Percentiles rank a stretch among this genome's conserved stretches.
phyloP scores from a whole-genome alignment of 1,139 yeast species.

The Suhomyces terraborum region DNA sequence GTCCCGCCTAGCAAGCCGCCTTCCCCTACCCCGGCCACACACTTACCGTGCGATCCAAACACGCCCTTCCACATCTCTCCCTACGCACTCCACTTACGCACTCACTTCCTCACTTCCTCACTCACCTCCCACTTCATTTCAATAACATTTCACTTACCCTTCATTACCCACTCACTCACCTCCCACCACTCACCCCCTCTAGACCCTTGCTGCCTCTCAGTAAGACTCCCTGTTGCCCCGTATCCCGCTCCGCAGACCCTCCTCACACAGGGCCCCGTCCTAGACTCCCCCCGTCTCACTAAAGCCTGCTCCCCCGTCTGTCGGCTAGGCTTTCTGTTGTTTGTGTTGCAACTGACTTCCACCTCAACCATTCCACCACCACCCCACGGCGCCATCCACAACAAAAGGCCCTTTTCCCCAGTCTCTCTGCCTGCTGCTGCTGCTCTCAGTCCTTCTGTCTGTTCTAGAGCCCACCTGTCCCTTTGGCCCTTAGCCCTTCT shows the following conservation, averaged over 20 bases:
- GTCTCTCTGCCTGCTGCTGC: no score
- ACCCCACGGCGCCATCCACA: slow-evolving; percentile 1
- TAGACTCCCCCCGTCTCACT: neutral
- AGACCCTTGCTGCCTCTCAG: neutral
- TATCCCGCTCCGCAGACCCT: no score
- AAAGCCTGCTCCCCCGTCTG: neutral
- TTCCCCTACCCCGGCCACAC: slow-evolving; percentile 1
- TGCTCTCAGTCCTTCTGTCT: no score
- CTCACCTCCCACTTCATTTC: no score
- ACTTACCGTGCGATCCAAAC: slow-evolving; percentile 3
- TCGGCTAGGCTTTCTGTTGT: neutral
- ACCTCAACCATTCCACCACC: slow-evolving; percentile 2
- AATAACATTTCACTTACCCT: no score
- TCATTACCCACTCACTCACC: no score
- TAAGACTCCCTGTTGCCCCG: no score
- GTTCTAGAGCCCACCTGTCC: no score
- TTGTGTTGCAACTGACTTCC: neutral
- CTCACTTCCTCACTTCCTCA: no score
- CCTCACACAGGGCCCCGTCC: no score
- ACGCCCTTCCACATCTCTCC: slow-evolving; percentile 1
- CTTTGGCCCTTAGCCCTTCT: no score
- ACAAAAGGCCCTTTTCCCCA: neutral
- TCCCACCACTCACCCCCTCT: neutral
- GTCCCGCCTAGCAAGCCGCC: neutral
- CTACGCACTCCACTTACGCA: no score